These are phyloP conservation scores for Escallonia rubra DNA, from an alignment of 129 eudicot species.

Conservation along the genomic window DNA sequence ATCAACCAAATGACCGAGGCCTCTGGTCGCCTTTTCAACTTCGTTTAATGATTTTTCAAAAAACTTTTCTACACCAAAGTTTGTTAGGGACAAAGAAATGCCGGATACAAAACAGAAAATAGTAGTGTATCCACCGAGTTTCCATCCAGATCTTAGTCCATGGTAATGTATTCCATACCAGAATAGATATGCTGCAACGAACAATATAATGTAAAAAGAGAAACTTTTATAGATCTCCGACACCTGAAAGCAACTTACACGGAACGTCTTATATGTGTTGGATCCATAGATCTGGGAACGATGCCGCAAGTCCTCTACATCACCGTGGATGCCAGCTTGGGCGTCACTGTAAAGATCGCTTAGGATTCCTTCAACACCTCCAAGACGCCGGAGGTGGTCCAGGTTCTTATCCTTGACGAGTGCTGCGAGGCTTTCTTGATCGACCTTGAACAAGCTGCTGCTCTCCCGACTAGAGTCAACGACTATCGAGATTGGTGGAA, in stretches of 20 bases:
- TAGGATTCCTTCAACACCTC: not conserved
- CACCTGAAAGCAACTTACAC: not conserved
- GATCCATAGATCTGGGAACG: not conserved
- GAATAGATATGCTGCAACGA: not conserved
- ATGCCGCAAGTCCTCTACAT: not conserved
- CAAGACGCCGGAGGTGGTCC: not conserved
- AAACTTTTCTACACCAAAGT: not conserved
- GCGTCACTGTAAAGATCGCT: not conserved
- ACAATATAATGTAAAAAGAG: not conserved
- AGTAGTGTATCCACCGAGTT: not conserved
- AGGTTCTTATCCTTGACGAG: not conserved
- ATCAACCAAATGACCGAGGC: not conserved
- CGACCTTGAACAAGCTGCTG: not conserved
- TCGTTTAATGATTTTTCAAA: not conserved
- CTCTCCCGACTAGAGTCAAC: not conserved
- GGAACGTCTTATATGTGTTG: not conserved
- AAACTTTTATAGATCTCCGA: not conserved
- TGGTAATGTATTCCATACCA: not conserved
- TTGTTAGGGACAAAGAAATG: not conserved
- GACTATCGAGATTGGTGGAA: not conserved
- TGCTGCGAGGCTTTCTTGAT: not conserved
- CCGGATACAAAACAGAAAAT: not conserved
- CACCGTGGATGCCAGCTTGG: not conserved
- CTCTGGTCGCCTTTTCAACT: not conserved
- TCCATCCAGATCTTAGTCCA: not conserved